Evolutionary conservation across 2,329 filamentous ascomycete genomes (phyloP).

Genomic region (Pseudogymnoascus sp.): DNA sequence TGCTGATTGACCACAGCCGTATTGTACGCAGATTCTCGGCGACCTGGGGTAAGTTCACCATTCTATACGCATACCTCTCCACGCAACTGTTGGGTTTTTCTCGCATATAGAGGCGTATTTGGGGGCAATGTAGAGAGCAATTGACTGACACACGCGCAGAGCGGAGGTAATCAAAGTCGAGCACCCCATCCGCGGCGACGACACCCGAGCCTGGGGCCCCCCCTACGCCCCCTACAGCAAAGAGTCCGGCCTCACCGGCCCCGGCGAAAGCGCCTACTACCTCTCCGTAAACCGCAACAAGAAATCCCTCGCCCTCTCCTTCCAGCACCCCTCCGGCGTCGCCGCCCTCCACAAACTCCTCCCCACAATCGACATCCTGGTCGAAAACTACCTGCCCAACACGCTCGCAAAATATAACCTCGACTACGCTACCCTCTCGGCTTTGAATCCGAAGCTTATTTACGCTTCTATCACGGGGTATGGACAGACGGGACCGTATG

Average conservation of each 20-base stretch:
- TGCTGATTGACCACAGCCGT: constrained; percentile 53
- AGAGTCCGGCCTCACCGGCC: constrained; percentile 50
- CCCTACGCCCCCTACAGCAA: constrained; percentile 75
- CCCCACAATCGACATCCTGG: constrained; percentile 79
- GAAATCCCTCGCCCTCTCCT: constrained; percentile 85
- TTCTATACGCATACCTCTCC: constrained; percentile 3
- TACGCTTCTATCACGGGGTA: constrained; percentile 97
- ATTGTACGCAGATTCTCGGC: constrained; percentile 92
- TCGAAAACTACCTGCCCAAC: constrained; percentile 93
- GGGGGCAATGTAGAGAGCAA: background rate
- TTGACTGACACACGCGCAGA: constrained; percentile 36
- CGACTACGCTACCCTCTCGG: constrained; percentile 72
- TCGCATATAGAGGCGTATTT: constrained; percentile 8
- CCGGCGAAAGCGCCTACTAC: constrained; percentile 93
- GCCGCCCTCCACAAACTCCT: constrained; percentile 79
- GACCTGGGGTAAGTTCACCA: constrained; percentile 70
- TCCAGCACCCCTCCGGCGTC: constrained; percentile 75
- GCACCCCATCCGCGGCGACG: constrained; percentile 82
- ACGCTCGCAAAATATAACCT: constrained; percentile 82
- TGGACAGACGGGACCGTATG: constrained; percentile 88
- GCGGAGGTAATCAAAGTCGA: constrained; percentile 97
- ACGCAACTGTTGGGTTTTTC: constrained; percentile 20
- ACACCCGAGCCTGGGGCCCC: constrained; percentile 93
- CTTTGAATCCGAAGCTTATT: constrained; percentile 77
- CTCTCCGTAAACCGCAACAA: constrained; percentile 95